These are phyloP conservation scores for Penicillium canescens DNA, from an alignment of 495 filamentous ascomycete genomes.

Conservation along the genomic window DNA sequence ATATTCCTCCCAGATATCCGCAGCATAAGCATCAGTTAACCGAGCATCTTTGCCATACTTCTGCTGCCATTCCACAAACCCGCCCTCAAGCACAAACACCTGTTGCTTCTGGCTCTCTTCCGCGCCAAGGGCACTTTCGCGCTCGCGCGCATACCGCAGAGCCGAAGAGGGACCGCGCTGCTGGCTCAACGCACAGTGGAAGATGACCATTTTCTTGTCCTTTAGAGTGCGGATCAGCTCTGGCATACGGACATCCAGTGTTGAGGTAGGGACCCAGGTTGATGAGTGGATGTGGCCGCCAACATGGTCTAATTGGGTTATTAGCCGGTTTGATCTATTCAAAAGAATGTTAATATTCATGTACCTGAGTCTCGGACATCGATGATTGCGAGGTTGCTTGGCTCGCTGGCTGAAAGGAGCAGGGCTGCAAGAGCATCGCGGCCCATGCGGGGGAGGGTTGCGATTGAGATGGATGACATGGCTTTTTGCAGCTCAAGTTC, in stretches of 20 bases:
- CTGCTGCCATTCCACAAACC: slow-evolving; percentile 93
- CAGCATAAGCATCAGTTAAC: slow-evolving; percentile 82
- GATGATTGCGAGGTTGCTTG: slow-evolving; percentile 65
- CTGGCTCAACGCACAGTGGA: slow-evolving; percentile 94
- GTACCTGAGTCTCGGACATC: slow-evolving; percentile 85
- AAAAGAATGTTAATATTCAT: background rate
- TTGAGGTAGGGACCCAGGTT: slow-evolving; percentile 70
- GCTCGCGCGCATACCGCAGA: slow-evolving; percentile 44
- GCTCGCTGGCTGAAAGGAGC: slow-evolving; percentile 32
- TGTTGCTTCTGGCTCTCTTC: slow-evolving; percentile 57
- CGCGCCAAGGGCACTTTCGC: slow-evolving; percentile 31
- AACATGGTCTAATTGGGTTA: slow-evolving; percentile 65
- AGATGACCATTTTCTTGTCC: slow-evolving; percentile 81
- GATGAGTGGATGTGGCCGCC: slow-evolving; percentile 84
- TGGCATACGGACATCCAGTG: slow-evolving; percentile 73
- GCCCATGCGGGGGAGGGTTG: slow-evolving; percentile 63
- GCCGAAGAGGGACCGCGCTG: slow-evolving; percentile 61
- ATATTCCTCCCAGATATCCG: slow-evolving; percentile 80
- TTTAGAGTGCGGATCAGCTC: slow-evolving; percentile 77
- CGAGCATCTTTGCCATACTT: slow-evolving; percentile 73
- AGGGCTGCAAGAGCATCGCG: slow-evolving; percentile 60
- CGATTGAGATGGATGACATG: slow-evolving; percentile 60
- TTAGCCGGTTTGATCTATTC: background rate
- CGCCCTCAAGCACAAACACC: slow-evolving; percentile 79
- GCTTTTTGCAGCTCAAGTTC: slow-evolving; percentile 1